These are phyloP conservation scores for barrel medic (Medicago truncatula) DNA, from an alignment of 306 rosid genomes.

Conservation along the genomic window MtrunA17r5.0-ANR NC_053046.1:31618501-31619000, in stretches of 20 bases:
- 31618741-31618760: neutral
- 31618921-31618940: neutral
- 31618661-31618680: neutral
- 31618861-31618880: neutral
- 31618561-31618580: constrained; percentile 62
- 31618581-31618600: constrained; percentile 32
- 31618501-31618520: constrained; percentile 70
- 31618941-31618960: neutral
- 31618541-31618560: constrained; percentile 57
- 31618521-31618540: constrained; percentile 73
- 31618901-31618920: neutral
- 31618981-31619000: neutral
- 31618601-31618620: neutral
- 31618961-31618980: neutral
- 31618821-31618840: neutral
- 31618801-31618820: neutral
- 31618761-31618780: neutral
- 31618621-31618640: constrained; percentile 28
- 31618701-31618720: neutral
- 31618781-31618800: neutral
- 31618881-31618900: neutral
- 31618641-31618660: neutral
- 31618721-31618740: constrained; percentile 15
- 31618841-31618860: neutral
- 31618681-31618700: neutral